Percentiles rank a stretch among this genome's conserved stretches.
Evolutionary conservation across 1,284 basidiomycete species (phyloP).

Genomic region (Ganoderma sp.): DNA sequence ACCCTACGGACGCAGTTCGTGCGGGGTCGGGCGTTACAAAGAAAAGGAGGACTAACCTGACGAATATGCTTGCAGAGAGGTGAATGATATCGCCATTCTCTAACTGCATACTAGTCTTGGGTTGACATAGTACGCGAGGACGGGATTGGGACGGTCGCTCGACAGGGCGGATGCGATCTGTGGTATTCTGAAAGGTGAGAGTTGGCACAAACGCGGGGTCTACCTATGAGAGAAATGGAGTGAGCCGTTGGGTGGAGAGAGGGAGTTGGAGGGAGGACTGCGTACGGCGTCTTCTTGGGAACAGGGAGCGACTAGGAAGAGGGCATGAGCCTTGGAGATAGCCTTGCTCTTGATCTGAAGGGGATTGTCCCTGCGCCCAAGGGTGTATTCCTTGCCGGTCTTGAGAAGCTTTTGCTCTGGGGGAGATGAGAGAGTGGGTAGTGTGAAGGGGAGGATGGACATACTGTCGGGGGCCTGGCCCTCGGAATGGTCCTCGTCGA

Average conservation of each 20-base stretch:
- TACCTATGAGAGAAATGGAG: constrained; percentile 15
- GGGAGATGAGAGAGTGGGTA: constrained; percentile 1
- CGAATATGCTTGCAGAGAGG: constrained; percentile 49
- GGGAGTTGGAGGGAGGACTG: constrained; percentile 18
- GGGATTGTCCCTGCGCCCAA: constrained; percentile 57
- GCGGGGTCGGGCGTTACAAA: too few relatives aligned
- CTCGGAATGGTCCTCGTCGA: constrained; percentile 49
- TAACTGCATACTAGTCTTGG: constrained; percentile 26
- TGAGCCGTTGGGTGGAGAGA: not conserved
- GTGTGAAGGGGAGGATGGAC: constrained; percentile 22
- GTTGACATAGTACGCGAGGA: constrained; percentile 25
- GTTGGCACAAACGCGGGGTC: constrained; percentile 30
- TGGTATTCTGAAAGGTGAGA: constrained; percentile 23
- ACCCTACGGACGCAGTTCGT: constrained; percentile 46
- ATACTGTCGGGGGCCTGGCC: constrained; percentile 47
- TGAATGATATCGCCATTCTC: constrained; percentile 52
- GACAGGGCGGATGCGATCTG: constrained; percentile 17
- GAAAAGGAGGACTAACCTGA: constrained; percentile 50
- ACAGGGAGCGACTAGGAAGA: constrained; percentile 58
- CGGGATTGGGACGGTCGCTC: constrained; percentile 22
- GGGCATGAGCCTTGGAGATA: constrained; percentile 63
- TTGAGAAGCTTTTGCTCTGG: constrained; percentile 69
- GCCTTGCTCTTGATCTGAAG: constrained; percentile 63
- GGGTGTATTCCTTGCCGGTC: constrained; percentile 53
- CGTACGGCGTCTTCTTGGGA: constrained; percentile 59